phyloP scores from a whole-genome alignment of 2,329 filamentous ascomycete genomes.

The Penicillium aurantiogriseum region DNA sequence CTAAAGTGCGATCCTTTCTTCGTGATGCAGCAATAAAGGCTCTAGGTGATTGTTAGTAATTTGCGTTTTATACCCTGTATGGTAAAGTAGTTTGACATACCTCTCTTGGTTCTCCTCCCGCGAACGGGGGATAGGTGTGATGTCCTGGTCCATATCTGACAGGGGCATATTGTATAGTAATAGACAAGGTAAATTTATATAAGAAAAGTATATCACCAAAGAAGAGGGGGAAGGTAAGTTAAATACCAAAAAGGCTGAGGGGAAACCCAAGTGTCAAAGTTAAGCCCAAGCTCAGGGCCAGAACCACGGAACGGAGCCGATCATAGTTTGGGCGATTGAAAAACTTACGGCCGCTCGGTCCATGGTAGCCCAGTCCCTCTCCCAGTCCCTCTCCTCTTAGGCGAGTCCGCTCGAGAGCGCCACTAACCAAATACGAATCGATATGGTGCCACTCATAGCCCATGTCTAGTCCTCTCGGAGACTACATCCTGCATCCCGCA shows the following conservation, averaged over 20 bases:
- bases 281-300: conserved; percentile 5
- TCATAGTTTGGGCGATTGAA: conserved; percentile 20
- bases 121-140: conserved; percentile 36
- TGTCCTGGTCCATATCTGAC: conserved; percentile 32
- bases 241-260: conserved; percentile 14
- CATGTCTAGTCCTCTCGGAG: neutral
- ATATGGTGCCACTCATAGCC: neutral
- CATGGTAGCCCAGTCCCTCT: neutral
- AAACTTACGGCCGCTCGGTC: conserved; percentile 15
- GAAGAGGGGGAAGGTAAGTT: neutral
- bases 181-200: neutral
- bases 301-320: conserved; percentile 24
- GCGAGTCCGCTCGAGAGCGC: neutral
- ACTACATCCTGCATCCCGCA: neutral
- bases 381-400: neutral
- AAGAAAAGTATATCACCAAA: neutral
- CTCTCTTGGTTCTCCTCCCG: conserved; percentile 48
- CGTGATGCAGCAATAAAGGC: conserved; percentile 91
- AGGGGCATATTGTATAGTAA: conserved; percentile 23
- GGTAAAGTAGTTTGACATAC: conserved; percentile 24
- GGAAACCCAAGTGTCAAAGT: conserved; percentile 18
- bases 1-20: conserved; percentile 79
- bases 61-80: neutral
- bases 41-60: conserved; percentile 43
- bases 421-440: conserved; percentile 2